Evolutionary conservation across 106 monocot genomes (phyloP), one percentile per base, ranked within the genome.

Genomic region (Vanilla planifolia): DNA sequence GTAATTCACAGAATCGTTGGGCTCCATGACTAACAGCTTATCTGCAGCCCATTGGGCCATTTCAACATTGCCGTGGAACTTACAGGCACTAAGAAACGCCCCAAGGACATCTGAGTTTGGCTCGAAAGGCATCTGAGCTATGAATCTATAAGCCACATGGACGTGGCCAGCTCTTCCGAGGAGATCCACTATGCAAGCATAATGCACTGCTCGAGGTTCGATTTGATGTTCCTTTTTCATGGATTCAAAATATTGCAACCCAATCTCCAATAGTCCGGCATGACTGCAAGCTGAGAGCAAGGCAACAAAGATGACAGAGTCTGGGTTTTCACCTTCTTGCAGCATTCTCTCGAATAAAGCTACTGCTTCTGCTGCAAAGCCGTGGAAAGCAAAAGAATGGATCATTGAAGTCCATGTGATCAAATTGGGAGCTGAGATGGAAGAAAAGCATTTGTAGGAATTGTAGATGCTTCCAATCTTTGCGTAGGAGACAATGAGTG

Each of bases 241-340:
- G 3, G 65, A 67, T 33, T 14, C 37, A 36, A 85, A 85, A 65
- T 75, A 79, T 0, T 43, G 20, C 11, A 85, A 61, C 4, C 81
- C 89, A 56, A 33, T 51, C 59, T 81, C 76, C 1, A 89, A 73
- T 16, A 85, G 63, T 47, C 89, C 85, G 15, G 70, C 77, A 67
- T 89, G 88, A 48, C 75, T 70, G 50, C 78, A 89, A 34, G 84
- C 78, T 27, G 81, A 78, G 9, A 89, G 67, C 36, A 89, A 70
- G 22, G 68, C 80, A 28, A 85, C 22, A 55, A 85, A 77, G 9
- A 61, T 67, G 20, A 85, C 26, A 2, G 59, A 40, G 42, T 89
- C 81, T 1, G 81, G 78, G 17, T 33, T 47, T 35, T 73, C 47
- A 3, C 78, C 89, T 70, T 68, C 48, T 34, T 8, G 53, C 55